Conservation (phyloP, 2,329 filamentous ascomycete genomes). For the Pseudocercospora crystallina region DNA sequence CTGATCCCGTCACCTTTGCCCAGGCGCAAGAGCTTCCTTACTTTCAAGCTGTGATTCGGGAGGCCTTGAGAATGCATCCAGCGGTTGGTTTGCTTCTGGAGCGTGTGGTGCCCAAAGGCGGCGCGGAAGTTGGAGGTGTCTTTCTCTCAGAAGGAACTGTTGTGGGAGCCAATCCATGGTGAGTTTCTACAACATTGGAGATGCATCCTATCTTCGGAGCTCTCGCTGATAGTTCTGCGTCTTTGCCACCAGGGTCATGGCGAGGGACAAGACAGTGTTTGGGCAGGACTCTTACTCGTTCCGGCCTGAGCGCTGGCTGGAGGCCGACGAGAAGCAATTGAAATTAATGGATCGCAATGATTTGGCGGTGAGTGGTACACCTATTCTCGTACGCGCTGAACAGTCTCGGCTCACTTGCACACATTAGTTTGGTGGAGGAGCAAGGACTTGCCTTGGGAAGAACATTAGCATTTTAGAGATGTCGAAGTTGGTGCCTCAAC, state of each 20-base stretch:
- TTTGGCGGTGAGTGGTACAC: constrained; percentile 16
- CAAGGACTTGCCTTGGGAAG: constrained; percentile 17
- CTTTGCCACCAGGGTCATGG: constrained; percentile 22
- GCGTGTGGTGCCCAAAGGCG: constrained; percentile 40
- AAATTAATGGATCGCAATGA: constrained; percentile 38
- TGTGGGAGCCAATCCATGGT: constrained; percentile 36
- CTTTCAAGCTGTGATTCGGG: constrained; percentile 46
- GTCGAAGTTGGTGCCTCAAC: constrained; percentile 31
- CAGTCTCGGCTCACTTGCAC: too few species aligned
- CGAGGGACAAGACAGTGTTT: constrained; percentile 31
- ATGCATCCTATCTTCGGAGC: too few species aligned
- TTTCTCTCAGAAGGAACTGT: constrained; percentile 34
- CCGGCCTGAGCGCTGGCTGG: constrained; percentile 38
- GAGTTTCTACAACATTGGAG: too few species aligned
- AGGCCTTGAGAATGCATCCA: constrained; percentile 47
- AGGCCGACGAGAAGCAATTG: constrained; percentile 47
- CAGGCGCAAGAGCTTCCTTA: constrained; percentile 42
- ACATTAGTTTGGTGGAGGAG: constrained; percentile 21
- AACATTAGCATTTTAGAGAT: constrained; percentile 33
- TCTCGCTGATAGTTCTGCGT: too few species aligned
- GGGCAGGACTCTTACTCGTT: constrained; percentile 36
- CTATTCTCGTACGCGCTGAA: too few species aligned
- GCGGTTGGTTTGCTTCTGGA: constrained; percentile 43
- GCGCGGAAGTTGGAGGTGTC: constrained; percentile 37
- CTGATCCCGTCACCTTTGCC: constrained; percentile 29